These are phyloP conservation scores for Stachybotrys chartarum DNA, from an alignment of 2,329 filamentous ascomycete species.

Conservation along the genomic window DNA sequence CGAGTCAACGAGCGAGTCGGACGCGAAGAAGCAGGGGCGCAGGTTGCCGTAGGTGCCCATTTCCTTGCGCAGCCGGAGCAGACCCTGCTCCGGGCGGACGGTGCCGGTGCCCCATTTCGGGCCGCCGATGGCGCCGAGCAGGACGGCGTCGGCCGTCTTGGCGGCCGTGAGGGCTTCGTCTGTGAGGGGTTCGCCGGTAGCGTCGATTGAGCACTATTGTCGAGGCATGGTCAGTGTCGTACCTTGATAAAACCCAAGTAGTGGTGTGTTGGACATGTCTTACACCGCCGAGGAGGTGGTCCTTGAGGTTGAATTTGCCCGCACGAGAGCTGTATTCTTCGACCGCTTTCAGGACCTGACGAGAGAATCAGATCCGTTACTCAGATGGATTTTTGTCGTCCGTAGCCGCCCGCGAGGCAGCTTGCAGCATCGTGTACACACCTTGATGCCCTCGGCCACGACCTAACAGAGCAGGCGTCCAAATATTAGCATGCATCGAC, in stretches of 20 bases:
- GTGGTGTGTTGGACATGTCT: slow-evolving; percentile 23
- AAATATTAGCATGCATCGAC: slow-evolving; percentile 4
- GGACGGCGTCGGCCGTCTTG: slow-evolving; percentile 49
- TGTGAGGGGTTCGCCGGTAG: slow-evolving; percentile 68
- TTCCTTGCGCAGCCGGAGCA: slow-evolving; percentile 86
- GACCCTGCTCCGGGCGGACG: slow-evolving; percentile 86
- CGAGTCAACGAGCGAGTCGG: slow-evolving; percentile 71
- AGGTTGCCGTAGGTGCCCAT: slow-evolving; percentile 93
- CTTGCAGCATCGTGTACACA: slow-evolving; percentile 37
- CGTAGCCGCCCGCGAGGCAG: not conserved
- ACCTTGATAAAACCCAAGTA: not conserved
- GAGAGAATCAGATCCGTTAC: not conserved
- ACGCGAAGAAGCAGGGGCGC: slow-evolving; percentile 91
- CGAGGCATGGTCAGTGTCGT: not conserved
- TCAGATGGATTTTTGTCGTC: not conserved
- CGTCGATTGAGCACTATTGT: slow-evolving; percentile 77
- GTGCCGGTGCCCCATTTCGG: slow-evolving; percentile 89
- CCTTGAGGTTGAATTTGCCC: slow-evolving; percentile 77
- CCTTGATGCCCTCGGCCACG: slow-evolving; percentile 72
- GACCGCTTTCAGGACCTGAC: slow-evolving; percentile 69
- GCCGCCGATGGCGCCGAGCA: slow-evolving; percentile 92
- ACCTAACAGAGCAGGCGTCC: slow-evolving; percentile 40
- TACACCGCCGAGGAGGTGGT: slow-evolving; percentile 88
- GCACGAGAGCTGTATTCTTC: slow-evolving; percentile 64
- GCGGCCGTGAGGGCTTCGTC: slow-evolving; percentile 32